Conservation (phyloP, 2,329 filamentous ascomycete species). For the Trichoderma gracile region DNA sequence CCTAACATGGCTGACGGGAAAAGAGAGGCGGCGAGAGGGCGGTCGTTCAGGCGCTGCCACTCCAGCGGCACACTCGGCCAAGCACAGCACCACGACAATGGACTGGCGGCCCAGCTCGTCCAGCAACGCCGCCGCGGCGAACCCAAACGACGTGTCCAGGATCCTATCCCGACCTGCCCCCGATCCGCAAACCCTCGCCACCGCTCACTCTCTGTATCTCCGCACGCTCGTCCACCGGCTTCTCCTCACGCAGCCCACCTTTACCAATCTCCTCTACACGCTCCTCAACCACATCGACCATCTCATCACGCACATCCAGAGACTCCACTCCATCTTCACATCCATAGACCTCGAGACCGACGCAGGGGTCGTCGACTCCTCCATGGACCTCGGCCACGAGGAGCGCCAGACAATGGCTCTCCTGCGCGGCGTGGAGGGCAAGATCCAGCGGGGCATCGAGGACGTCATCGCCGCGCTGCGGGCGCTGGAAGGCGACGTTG, state of each 20-base stretch:
- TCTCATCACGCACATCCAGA: slow-evolving; percentile 73
- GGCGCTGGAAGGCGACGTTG: slow-evolving; percentile 46
- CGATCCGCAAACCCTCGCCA: slow-evolving; percentile 82
- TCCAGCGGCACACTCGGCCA: slow-evolving; percentile 26
- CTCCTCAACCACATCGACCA: slow-evolving; percentile 77
- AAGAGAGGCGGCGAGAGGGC: slow-evolving; percentile 36
- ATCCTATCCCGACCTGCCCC: slow-evolving; percentile 43
- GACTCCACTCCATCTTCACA: slow-evolving; percentile 74
- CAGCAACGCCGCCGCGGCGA: slow-evolving; percentile 8
- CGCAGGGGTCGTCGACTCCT: slow-evolving; percentile 76
- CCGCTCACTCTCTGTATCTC: slow-evolving; percentile 77
- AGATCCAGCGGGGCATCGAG: slow-evolving; percentile 68
- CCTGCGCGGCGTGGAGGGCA: slow-evolving; percentile 62
- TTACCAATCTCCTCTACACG: slow-evolving; percentile 64
- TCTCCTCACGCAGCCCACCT: slow-evolving; percentile 63
- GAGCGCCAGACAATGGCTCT: slow-evolving; percentile 67
- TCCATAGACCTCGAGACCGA: slow-evolving; percentile 80
- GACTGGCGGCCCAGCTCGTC: slow-evolving; percentile 21
- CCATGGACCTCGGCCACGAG: slow-evolving; percentile 70
- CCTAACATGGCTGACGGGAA: slow-evolving; percentile 67
- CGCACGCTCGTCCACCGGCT: slow-evolving; percentile 65
- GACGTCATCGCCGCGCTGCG: slow-evolving; percentile 61
- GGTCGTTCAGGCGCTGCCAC: slow-evolving; percentile 32
- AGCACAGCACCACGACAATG: not conserved
- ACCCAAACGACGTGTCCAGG: not conserved